A percentile compares a stretch with the other conserved stretches of the same genome.
Conservation (phyloP, 2,329 filamentous ascomycete genomes). For the Spiromastix sp. region DNA sequence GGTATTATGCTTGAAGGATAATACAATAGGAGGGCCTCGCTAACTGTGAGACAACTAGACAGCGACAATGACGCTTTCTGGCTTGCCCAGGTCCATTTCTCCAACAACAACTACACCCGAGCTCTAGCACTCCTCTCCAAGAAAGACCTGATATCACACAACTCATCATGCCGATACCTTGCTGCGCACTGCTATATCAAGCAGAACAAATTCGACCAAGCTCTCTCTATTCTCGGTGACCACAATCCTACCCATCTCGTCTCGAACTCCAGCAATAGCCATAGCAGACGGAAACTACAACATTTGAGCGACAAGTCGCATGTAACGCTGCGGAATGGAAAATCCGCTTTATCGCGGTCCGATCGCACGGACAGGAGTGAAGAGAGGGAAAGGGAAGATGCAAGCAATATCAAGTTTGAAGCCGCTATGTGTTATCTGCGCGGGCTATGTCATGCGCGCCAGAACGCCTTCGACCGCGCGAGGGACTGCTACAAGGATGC, state of each 20-base stretch:
- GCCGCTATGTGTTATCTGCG: slow-evolving; percentile 95
- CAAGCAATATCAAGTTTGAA: slow-evolving; percentile 72
- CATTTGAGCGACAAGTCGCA: slow-evolving; percentile 48
- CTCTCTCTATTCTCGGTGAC: slow-evolving; percentile 75
- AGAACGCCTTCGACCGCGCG: slow-evolving; percentile 92
- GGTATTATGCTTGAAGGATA: slow-evolving; percentile 7
- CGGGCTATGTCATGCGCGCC: slow-evolving; percentile 89
- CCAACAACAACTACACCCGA: slow-evolving; percentile 86
- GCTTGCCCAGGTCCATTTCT: slow-evolving; percentile 97
- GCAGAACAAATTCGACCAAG: slow-evolving; percentile 81
- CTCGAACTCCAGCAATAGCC: slow-evolving; percentile 52
- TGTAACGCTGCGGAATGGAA: slow-evolving; percentile 39
- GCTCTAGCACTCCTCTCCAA: slow-evolving; percentile 77
- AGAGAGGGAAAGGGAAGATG: slow-evolving; percentile 57
- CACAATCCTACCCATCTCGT: slow-evolving; percentile 89
- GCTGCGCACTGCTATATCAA: slow-evolving; percentile 91
- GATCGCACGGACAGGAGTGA: slow-evolving; percentile 49
- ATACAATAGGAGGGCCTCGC: slow-evolving; percentile 4
- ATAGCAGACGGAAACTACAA: slow-evolving; percentile 59
- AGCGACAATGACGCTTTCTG: slow-evolving; percentile 92
- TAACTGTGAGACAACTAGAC: slow-evolving; percentile 42
- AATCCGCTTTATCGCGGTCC: slow-evolving; percentile 31
- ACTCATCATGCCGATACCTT: slow-evolving; percentile 81
- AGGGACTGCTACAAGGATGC: slow-evolving; percentile 99
- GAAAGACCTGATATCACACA: slow-evolving; percentile 71